Evolutionary conservation across 139 green algal species (phyloP), one percentile per base, ranked within the genome.

Genomic region (Coelastrella sp.): DNA sequence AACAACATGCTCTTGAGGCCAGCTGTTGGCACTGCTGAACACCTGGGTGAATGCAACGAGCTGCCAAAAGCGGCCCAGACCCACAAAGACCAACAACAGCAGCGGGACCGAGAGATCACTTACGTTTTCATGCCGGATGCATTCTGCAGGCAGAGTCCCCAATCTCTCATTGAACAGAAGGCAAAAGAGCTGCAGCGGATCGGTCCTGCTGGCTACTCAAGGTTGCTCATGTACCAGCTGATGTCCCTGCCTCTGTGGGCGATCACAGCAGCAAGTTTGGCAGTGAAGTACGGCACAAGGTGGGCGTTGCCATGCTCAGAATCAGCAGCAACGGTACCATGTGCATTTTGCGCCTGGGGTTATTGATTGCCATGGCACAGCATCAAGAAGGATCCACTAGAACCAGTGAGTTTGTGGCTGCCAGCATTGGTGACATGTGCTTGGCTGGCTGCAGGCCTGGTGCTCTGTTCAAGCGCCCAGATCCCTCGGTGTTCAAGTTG

Each of bases 101-200:
- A 58, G 9, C 24, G n/a, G 35, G 35, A 49, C 35, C 35, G 35
- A 49, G 35, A 49, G 35, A 49, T 49, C 35, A 49, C 35, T 49
- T 49, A 49, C 35, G 35, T 49, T 49, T 3, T 17, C 12, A 3
- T 70, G 63, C 14, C 63, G 11, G 3, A 70, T 76, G 59, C 14
- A 11, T 68, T 27, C 19, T 84, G 56, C 85, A 90, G 85, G 11
- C 20, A 70, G 20, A 84, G 73, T 59, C 73, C 85, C 7, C 85
- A 57, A 25, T 20, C 61, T 20, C 73, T 90, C 3, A 75, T 90
- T 7, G 8, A 68, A 8, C 57, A 35, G 20, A 90, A 81, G 20
- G 85, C 58, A n/a, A 27, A 90, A 63, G 19, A 90, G 85, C 74
- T 90, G 73, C 49, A 66, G 14, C 8, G 24, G 22, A 61, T 84